These are phyloP conservation scores for Lavandula angustifolia DNA, from an alignment of 257 asterid genomes.

Conservation along the genomic window DNA sequence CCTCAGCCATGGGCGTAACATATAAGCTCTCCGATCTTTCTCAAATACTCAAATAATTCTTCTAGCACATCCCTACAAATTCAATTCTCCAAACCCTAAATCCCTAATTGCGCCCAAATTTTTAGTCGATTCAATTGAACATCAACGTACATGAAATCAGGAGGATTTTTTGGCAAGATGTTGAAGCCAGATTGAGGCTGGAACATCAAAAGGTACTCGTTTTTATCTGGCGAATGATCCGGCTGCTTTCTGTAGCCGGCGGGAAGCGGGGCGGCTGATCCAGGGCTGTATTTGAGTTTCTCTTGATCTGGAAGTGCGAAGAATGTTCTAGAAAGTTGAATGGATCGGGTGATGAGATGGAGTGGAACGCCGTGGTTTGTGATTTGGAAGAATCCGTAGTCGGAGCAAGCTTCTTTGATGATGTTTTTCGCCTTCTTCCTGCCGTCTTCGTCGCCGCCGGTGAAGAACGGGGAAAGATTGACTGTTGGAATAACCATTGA, in stretches of 20 bases:
- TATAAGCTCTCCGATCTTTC: slow-evolving; percentile 37
- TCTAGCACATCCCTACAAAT: slow-evolving; percentile 36
- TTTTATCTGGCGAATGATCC: slow-evolving; percentile 47
- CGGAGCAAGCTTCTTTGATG: slow-evolving; percentile 41
- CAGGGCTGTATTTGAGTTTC: slow-evolving; percentile 44
- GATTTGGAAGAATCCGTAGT: slow-evolving; percentile 48
- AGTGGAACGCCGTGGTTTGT: slow-evolving; percentile 48
- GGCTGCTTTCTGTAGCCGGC: slow-evolving; percentile 61
- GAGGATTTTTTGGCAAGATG: slow-evolving; percentile 27
- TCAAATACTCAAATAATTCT: slow-evolving; percentile 42
- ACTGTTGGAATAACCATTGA: slow-evolving; percentile 43
- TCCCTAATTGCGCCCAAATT: no score
- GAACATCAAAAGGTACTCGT: slow-evolving; percentile 56
- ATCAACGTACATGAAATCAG: background rate
- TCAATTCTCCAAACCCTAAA: no score
- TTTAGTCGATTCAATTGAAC: no score
- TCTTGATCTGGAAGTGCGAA: slow-evolving; percentile 48
- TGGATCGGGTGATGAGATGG: slow-evolving; percentile 31
- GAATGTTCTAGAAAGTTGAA: slow-evolving; percentile 40
- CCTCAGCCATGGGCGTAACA: no score
- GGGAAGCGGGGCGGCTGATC: slow-evolving; percentile 46
- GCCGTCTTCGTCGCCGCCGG: slow-evolving; percentile 36
- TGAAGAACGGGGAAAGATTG: slow-evolving; percentile 55
- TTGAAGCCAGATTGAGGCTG: slow-evolving; percentile 44
- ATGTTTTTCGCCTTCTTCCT: slow-evolving; percentile 40